Base-by-base conservation (phyloP, 192 early-diverging fungal species). In the Coemansia sp. region DNA sequence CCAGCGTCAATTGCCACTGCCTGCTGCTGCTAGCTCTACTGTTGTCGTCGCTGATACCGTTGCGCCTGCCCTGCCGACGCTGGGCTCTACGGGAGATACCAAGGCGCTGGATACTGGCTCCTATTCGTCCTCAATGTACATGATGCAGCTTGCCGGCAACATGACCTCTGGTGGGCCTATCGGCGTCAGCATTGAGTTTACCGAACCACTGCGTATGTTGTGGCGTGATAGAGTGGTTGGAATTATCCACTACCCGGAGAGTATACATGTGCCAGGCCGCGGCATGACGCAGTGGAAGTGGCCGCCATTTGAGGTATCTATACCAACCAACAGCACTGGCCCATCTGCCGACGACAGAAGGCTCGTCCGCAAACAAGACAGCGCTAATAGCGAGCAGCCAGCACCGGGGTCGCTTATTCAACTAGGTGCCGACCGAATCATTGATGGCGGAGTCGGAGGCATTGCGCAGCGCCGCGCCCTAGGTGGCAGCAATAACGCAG, bases 151-250 rank as follows among this genome's bases (percentile, higher is more conserved):
- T 10, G 69, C 63, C 0, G 78, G 74, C 2, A 81, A 70, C 39
- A 10, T 81, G 70, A 73, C 74, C 1, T 80, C 78, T 0, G 78
- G 74, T 35, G 78, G 73, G 0, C 78, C 78, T 19, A 76, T 80
- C 16, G 78, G 78, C 21, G 70, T 80, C 10, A 62, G 66, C 26
- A 76, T 80, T 16, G 73, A 80, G 73, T 80, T 80, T 33, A 75
- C 70, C 3, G 78, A 80, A 64, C 78, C 78, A 2, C 67, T 80
- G 32, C 69, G 70, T 11, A 61, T 80, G 38, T 63, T 72, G 35
- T 80, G 78, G 78, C 67, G 64, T 44, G 78, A 80, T 55, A 39
- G 39, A 1, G 73, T 76, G 60, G 61, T 80, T 11, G 78, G 78
- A 11, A 44, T 70, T 0, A 61, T 80, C 6, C 35, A 55, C 6